Conservation (phyloP, 2,329 filamentous ascomycete species). For the Beauveria asiatica region DNA sequence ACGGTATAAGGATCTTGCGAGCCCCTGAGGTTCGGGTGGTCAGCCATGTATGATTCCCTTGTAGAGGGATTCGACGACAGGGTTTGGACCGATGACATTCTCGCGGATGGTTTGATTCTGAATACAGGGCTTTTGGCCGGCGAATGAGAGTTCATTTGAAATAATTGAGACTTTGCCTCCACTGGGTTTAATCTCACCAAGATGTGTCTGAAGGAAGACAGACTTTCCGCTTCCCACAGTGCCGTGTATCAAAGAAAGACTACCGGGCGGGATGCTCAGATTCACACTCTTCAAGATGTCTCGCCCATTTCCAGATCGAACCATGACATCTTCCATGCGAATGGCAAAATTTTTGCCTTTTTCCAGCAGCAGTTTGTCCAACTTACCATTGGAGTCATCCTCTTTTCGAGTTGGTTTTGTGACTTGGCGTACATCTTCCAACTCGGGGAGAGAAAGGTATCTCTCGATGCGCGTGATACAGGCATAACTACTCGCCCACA, state of each 20-base stretch:
- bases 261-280: neutral
- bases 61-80: neutral
- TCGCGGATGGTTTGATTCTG: neutral
- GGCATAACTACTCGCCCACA: neutral
- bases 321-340: neutral
- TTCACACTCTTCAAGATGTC: neutral
- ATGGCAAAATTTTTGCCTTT: neutral
- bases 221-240: neutral
- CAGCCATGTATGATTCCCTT: neutral
- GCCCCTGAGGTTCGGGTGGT: constrained; percentile 19
- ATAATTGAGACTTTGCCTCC: neutral
- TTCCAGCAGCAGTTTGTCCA: too few relatives aligned
- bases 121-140: neutral
- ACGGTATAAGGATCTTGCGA: constrained; percentile 39
- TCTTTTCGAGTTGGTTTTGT: neutral
- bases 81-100: neutral
- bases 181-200: neutral
- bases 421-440: neutral
- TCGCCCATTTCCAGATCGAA: neutral
- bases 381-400: neutral
- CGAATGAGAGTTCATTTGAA: neutral
- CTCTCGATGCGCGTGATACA: neutral
- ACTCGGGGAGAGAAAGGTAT: neutral
- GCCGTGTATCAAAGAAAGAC: neutral
- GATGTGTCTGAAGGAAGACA: neutral